Evolutionary conservation across 2,329 filamentous ascomycete genomes (phyloP).

Genomic region (Ceratocystis eucalypticola): DNA sequence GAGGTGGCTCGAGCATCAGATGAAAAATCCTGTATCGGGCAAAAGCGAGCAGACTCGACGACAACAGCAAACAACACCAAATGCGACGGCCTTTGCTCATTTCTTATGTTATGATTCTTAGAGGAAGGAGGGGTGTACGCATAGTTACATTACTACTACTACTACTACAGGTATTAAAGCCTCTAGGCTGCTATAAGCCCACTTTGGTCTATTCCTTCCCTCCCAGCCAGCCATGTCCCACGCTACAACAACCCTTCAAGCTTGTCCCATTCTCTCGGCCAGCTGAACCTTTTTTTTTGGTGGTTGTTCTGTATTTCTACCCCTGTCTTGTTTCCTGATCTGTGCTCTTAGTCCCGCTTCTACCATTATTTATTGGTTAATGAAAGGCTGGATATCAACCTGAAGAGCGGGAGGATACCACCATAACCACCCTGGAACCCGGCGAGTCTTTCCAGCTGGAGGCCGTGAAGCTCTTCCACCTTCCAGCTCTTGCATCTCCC

Average conservation of each 20-base stretch:
- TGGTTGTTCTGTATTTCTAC: not conserved
- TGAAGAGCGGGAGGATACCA: not conserved
- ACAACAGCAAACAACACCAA: not conserved
- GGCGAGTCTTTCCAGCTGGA: too few species aligned
- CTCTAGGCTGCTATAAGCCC: not conserved
- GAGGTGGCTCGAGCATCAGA: constrained; percentile 6
- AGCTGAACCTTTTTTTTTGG: not conserved
- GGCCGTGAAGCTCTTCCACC: too few species aligned
- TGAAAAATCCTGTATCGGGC: constrained; percentile 4
- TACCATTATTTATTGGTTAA: not conserved
- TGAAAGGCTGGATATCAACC: not conserved
- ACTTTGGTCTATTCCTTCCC: not conserved
- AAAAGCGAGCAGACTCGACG: not conserved
- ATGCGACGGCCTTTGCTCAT: not conserved
- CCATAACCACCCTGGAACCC: not conserved
- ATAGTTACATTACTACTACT: not conserved
- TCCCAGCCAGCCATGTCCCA: not conserved
- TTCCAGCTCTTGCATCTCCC: too few species aligned
- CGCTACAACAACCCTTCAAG: not conserved
- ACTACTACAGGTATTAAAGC: not conserved
- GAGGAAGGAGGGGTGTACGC: too few species aligned
- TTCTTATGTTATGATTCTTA: not conserved
- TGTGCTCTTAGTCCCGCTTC: not conserved
- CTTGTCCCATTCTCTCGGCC: not conserved
- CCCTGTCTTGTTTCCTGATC: not conserved